phyloP scores from a whole-genome alignment of 1,284 basidiomycete species.

The Heterobasidion annosum region DNA sequence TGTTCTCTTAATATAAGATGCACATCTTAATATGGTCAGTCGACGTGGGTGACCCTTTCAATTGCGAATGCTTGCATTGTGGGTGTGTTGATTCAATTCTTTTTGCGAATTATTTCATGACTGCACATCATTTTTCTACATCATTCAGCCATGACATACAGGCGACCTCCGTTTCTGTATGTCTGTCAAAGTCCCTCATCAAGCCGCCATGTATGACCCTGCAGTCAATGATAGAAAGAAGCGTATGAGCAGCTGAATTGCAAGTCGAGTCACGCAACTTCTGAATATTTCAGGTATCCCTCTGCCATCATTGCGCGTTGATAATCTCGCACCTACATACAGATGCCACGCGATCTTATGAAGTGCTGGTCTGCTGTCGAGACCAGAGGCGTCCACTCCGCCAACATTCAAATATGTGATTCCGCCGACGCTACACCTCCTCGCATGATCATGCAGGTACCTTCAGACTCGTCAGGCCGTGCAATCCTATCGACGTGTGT shows the following conservation, averaged over 20 bases:
- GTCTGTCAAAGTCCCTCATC: too few species aligned
- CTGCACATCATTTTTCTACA: background rate
- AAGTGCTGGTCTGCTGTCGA: conserved; percentile 59
- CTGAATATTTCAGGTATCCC: too few species aligned
- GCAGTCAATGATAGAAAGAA: too few species aligned
- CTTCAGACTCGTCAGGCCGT: conserved; percentile 39
- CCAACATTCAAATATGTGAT: conserved; percentile 66
- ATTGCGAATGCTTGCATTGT: background rate
- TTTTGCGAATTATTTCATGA: background rate
- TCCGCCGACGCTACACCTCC: conserved; percentile 37
- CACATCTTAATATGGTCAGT: too few species aligned
- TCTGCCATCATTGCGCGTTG: too few species aligned
- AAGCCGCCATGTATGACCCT: too few species aligned
- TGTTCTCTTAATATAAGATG: background rate
- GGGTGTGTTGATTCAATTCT: background rate
- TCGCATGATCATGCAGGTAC: conserved; percentile 60
- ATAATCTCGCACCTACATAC: too few species aligned
- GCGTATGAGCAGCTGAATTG: too few species aligned
- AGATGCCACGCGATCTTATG: conserved; percentile 34
- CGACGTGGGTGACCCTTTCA: too few species aligned
- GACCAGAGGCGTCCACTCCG: conserved; percentile 57
- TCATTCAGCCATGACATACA: too few species aligned
- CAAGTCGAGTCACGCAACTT: too few species aligned
- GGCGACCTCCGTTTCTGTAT: too few species aligned
- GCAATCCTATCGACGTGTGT: conserved; percentile 51